Evolutionary conservation across 2,329 filamentous ascomycete genomes (phyloP).

Genomic region (Ramularia collo-cygni): DNA sequence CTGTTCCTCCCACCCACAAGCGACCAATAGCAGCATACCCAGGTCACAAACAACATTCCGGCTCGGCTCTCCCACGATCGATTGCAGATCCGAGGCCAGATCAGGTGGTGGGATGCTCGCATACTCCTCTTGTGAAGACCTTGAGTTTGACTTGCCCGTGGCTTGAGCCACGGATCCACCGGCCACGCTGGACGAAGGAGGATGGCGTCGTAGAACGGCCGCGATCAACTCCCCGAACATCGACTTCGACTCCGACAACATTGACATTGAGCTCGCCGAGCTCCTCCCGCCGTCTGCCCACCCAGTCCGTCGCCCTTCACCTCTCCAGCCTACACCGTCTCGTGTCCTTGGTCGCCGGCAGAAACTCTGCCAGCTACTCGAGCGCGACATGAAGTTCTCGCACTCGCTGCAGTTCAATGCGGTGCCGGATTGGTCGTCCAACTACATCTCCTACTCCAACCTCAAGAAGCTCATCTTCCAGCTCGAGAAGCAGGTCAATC

Average conservation of each 20-base stretch:
- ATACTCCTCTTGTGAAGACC: no score
- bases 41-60: no score
- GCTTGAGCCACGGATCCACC: conserved; percentile 1
- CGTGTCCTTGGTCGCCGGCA: conserved; percentile 30
- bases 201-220: conserved; percentile 8
- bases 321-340: conserved; percentile 10
- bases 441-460: conserved; percentile 98
- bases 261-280: conserved; percentile 23
- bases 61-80: no score
- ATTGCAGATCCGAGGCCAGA: no score
- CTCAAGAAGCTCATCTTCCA: conserved; percentile 98
- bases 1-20: no score
- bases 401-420: conserved; percentile 99
- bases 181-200: conserved; percentile 1
- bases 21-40: no score
- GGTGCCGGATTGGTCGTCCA: conserved; percentile 97
- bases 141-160: not conserved
- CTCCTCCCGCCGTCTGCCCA: conserved; percentile 20
- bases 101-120: no score
- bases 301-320: conserved; percentile 1
- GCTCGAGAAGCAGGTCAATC: conserved; percentile 77
- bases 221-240: not conserved
- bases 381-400: conserved; percentile 98
- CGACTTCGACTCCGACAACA: conserved; percentile 1
- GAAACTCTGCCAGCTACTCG: conserved; percentile 65